Conservation (phyloP, 1,139 yeast genomes). For the Hansenula sp. region DNA sequence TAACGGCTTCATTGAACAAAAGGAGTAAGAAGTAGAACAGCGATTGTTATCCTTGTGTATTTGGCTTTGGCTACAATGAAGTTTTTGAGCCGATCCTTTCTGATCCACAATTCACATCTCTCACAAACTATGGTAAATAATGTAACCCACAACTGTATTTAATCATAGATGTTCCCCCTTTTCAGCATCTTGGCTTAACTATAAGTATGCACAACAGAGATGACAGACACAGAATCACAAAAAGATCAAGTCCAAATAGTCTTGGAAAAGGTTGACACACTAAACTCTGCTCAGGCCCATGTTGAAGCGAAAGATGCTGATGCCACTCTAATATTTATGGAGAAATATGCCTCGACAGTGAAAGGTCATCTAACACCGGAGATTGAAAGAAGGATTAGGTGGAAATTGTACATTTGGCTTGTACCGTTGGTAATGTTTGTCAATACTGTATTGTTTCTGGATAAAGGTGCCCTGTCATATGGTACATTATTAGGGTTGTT, state of each 20-base stretch:
- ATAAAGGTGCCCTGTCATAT: constrained; percentile 40
- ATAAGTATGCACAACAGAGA: no score
- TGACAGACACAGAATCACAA: not conserved
- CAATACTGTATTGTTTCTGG: constrained; percentile 37
- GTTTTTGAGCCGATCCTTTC: no score
- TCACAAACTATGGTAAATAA: no score
- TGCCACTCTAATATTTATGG: constrained; percentile 29
- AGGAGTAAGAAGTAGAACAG: no score
- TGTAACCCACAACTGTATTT: no score
- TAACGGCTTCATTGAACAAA: no score
- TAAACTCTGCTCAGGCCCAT: not conserved
- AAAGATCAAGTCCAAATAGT: not conserved
- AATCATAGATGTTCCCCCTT: no score
- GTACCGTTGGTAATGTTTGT: constrained; percentile 29
- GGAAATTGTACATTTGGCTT: constrained; percentile 19
- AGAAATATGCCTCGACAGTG: constrained; percentile 17
- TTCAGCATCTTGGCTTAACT: no score
- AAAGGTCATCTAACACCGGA: constrained; percentile 24
- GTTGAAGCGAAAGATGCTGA: constrained; percentile 28
- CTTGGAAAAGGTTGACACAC: not conserved
- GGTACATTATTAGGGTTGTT: constrained; percentile 43
- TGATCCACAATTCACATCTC: no score
- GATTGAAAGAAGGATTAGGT: constrained; percentile 26
- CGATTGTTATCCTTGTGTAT: no score
- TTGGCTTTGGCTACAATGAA: no score